Evolutionary conservation across 2,329 filamentous ascomycete genomes (phyloP).

Genomic region (Fusarium coffeatum): DNA sequence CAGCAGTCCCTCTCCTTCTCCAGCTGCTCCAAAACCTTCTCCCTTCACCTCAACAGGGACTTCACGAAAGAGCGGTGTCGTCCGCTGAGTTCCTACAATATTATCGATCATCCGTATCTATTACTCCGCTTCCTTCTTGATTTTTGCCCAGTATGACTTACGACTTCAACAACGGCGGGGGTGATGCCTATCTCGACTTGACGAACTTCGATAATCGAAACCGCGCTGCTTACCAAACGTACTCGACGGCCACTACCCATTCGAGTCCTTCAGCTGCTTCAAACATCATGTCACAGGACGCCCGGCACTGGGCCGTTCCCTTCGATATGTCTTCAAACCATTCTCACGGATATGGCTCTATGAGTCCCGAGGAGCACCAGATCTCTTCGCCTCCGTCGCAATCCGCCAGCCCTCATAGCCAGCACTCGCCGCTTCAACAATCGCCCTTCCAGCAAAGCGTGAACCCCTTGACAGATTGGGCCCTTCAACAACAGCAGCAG

Average conservation of each 20-base stretch:
- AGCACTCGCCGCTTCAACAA: conserved; percentile 62
- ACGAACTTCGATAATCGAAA: conserved; percentile 67
- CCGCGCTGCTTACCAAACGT: conserved; percentile 57
- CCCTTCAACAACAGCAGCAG: conserved; percentile 64
- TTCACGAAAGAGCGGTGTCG: conserved; percentile 60
- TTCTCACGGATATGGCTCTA: conserved; percentile 59
- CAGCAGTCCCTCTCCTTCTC: conserved; percentile 45
- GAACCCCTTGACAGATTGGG: conserved; percentile 71
- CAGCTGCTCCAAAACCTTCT: conserved; percentile 47
- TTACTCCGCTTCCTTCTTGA: conserved; percentile 49
- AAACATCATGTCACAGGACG: conserved; percentile 51
- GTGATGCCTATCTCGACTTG: conserved; percentile 71
- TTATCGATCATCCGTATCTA: conserved; percentile 47
- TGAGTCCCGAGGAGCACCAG: conserved; percentile 63
- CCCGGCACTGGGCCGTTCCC: conserved; percentile 62
- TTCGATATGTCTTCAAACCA: conserved; percentile 62
- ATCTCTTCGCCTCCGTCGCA: conserved; percentile 61
- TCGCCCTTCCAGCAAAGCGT: conserved; percentile 65
- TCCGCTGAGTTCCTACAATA: conserved; percentile 53
- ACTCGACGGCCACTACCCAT: conserved; percentile 46
- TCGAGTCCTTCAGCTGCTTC: conserved; percentile 51
- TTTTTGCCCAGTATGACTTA: conserved; percentile 63
- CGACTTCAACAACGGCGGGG: conserved; percentile 68
- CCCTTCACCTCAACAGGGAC: conserved; percentile 47
- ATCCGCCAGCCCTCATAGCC: conserved; percentile 64